Base-by-base conservation (phyloP, 108 stramenopile genomes). In the Hondaea fermentalgiana region DNA sequence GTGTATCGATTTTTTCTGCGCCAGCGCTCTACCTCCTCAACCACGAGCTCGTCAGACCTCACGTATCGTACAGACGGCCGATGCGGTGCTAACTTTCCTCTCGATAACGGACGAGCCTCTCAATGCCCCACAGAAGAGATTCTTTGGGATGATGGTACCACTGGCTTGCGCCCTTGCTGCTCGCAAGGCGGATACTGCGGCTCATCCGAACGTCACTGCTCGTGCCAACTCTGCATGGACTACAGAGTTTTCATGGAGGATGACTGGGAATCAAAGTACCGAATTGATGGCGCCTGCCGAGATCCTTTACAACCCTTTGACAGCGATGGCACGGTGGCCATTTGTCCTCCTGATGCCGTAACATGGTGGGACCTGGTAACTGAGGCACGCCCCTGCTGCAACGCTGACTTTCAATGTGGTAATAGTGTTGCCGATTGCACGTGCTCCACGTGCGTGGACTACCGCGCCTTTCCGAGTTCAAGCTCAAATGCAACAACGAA, bases 141-240 rank as follows among this genome's bases (percentile, higher is more conserved):
- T 53, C 76, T 83, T 12, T 83, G 76, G 76, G 76, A 83, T 83
- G 76, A 83, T 23, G 76, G 76, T 8, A 83, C 76, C 14, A 83
- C 51, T 55, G 76, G 76, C 45, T 14, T 53, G 51, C 76, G 76
- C 23, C 76, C 76, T 23, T 83, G 76, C 51, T 83, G 76, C 76
- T 53, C 49, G 19, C 76, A 83, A 35, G 45, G 23, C 19, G 76
- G 76, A 0, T 83, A 83, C 51, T 83, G 76, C 23, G 76, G 76
- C n/a, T 47, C 76, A 6, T n/a, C 76, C 16, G 76, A 8, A 35
- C n/a, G 51, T 12, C 45, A 83, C 51, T 83, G 45, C 51, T 83
- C 76, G 14, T 83, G 76, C 51, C 19, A 25, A 17, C n/a, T 53
- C 6, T 83, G 76, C 76, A 47, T 83, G 76, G 76, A 83, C 28